Evolutionary conservation across 148 eudicot species (phyloP).

Genomic region (Arbutus unedo): DNA sequence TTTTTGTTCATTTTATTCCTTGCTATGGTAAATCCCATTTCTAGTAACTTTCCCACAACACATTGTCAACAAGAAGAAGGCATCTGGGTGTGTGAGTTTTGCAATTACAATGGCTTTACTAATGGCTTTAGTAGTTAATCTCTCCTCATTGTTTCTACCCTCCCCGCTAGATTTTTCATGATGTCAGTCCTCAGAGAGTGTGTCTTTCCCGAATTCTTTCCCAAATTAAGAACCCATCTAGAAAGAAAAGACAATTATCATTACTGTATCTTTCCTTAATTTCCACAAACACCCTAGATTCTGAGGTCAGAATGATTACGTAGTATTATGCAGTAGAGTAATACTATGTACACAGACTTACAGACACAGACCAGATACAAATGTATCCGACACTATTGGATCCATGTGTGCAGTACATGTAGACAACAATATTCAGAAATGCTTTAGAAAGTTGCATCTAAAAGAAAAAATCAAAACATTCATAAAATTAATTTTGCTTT

Average conservation of each 20-base stretch:
- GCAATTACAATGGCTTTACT: neutral
- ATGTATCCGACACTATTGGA: too few species aligned
- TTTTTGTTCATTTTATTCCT: neutral
- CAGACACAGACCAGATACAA: too few species aligned
- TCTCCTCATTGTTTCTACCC: too few species aligned
- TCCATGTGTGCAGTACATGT: neutral
- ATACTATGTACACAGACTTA: too few species aligned
- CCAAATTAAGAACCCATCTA: too few species aligned
- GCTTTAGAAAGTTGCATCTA: neutral
- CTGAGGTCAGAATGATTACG: neutral
- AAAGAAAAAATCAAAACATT: neutral
- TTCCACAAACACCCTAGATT: neutral
- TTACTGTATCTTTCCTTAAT: neutral
- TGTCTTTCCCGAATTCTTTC: too few species aligned
- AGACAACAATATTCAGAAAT: neutral
- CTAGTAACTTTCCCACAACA: neutral
- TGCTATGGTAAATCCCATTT: neutral
- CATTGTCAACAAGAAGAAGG: neutral
- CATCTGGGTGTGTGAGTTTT: neutral
- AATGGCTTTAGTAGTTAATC: too few species aligned
- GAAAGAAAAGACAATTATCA: neutral
- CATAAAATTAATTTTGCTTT: neutral
- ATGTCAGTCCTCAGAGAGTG: too few species aligned
- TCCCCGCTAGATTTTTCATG: too few species aligned
- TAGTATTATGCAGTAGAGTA: neutral